Evolutionary conservation across 164 flowering plant species (phyloP).

Genomic region (Vitis vinifera): ASM3070453v1 NC_081813.1:1331001-1331500

Average conservation of each 20-base stretch:
- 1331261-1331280: constrained; percentile 4
- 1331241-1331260: constrained; percentile 12
- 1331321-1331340: constrained; percentile 12
- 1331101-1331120: constrained; percentile 14
- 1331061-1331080: too few relatives aligned
- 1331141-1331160: constrained; percentile 13
- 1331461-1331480: too few relatives aligned
- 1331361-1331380: too few relatives aligned
- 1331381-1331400: too few relatives aligned
- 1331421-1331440: too few relatives aligned
- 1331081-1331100: background rate
- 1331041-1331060: background rate
- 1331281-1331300: background rate
- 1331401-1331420: too few relatives aligned
- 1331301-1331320: constrained; percentile 8
- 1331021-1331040: constrained; percentile 14
- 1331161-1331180: background rate
- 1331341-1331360: background rate
- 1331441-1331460: too few relatives aligned
- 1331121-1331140: constrained; percentile 5
- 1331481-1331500: too few relatives aligned
- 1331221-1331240: constrained; percentile 11
- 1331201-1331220: background rate
- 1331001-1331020: constrained; percentile 43
- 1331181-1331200: background rate